Evolutionary conservation across 1,284 basidiomycete species (phyloP).

Genomic region (Sanghuangporus weigelae): DNA sequence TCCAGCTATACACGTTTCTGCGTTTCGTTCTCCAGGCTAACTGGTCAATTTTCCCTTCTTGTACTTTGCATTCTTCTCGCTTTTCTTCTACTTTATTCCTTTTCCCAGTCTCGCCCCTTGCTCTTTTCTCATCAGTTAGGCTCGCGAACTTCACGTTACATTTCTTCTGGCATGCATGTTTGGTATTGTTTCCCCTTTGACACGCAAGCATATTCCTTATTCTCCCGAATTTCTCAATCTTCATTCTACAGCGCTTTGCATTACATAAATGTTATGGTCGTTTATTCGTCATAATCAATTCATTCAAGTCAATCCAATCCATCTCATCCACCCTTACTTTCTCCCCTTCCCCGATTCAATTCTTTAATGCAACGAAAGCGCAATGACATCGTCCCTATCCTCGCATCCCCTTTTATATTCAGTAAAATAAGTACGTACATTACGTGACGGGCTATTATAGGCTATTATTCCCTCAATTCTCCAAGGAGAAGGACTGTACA

Average conservation of each 20-base stretch:
- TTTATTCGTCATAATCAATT: conserved; percentile 1
- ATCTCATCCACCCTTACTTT: background rate
- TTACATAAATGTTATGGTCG: background rate
- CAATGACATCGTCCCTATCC: background rate
- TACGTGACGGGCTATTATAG: background rate
- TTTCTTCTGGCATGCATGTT: background rate
- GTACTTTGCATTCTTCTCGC: background rate
- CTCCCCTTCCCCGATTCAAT: background rate
- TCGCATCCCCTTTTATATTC: background rate
- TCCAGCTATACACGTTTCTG: background rate
- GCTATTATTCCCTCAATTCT: background rate
- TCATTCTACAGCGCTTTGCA: background rate
- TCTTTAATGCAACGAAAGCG: background rate
- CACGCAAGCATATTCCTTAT: background rate
- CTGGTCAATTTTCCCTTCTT: background rate
- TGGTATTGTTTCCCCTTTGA: background rate
- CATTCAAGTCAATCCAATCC: background rate
- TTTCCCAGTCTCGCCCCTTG: background rate
- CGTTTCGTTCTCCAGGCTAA: background rate
- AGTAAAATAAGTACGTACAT: background rate
- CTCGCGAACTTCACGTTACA: background rate
- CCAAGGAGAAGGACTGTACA: background rate
- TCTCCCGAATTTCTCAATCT: background rate
- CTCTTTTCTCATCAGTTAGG: background rate
- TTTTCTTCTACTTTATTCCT: background rate